Evolutionary conservation across 164 flowering plant species (phyloP).

Genomic region (Tetrastigma voinierianum): DNA sequence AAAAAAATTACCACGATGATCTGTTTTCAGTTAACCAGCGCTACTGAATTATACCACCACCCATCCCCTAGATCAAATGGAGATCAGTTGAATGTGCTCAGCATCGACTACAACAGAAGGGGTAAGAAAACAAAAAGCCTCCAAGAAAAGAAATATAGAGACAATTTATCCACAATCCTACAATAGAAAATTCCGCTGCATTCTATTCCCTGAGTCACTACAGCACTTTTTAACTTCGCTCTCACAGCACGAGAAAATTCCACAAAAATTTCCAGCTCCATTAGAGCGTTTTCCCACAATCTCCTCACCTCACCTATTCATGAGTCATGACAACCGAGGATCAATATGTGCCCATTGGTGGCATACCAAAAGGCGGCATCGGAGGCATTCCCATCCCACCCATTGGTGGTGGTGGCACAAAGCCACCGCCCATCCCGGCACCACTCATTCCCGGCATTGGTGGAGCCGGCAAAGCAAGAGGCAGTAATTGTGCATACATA

Average conservation of each 20-base stretch:
- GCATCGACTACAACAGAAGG: background rate
- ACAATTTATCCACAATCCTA: too few relatives aligned
- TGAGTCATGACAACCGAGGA: too few relatives aligned
- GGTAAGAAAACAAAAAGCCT: too few relatives aligned
- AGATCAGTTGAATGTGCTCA: background rate
- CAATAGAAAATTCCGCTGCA: too few relatives aligned
- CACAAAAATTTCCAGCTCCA: too few relatives aligned
- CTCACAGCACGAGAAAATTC: too few relatives aligned
- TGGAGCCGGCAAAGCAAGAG: constrained; percentile 83
- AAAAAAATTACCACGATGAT: background rate
- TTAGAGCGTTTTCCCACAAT: too few relatives aligned
- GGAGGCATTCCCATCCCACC: constrained; percentile 79
- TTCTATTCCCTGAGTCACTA: too few relatives aligned
- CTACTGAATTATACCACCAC: too few relatives aligned
- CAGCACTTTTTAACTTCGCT: too few relatives aligned
- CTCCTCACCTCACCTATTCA: too few relatives aligned
- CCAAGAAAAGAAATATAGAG: too few relatives aligned
- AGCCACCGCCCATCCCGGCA: constrained; percentile 34
- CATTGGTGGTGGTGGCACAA: constrained; percentile 53
- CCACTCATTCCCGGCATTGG: constrained; percentile 72
- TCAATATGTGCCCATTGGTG: constrained; percentile 44
- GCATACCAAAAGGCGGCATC: constrained; percentile 81
- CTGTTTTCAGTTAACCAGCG: background rate
- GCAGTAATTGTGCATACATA: constrained; percentile 82
- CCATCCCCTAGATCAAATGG: background rate